phyloP scores from a whole-genome alignment of 345 rosid species.

The Trapa bicornis region DNA sequence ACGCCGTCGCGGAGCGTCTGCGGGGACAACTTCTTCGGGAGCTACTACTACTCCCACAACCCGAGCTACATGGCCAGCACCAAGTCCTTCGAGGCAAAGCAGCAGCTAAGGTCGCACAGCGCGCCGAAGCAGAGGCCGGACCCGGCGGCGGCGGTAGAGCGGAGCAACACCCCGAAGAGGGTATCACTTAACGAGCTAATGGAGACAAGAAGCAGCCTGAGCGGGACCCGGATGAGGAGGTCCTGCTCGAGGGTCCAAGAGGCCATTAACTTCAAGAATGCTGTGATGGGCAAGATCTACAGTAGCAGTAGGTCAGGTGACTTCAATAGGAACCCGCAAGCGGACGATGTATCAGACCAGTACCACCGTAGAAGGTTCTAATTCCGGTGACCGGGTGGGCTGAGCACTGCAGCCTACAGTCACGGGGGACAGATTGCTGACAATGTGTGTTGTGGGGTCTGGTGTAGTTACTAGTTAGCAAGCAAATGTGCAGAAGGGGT shows the following conservation, averaged over 20 bases:
- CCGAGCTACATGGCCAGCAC: constrained; percentile 80
- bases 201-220: constrained; percentile 75
- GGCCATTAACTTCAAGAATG: constrained; percentile 45
- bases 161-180: constrained; percentile 20
- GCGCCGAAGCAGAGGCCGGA: constrained; percentile 93
- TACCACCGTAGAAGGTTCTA: not conserved
- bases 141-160: constrained; percentile 4
- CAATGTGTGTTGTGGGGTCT: not conserved
- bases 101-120: constrained; percentile 66
- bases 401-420: not conserved
- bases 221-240: constrained; percentile 55
- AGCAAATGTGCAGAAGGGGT: no score
- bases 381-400: not conserved
- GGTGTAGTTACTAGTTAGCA: no score
- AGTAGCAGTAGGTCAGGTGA: constrained; percentile 18
- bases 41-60: constrained; percentile 17
- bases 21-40: constrained; percentile 32
- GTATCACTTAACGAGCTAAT: constrained; percentile 52
- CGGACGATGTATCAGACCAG: not conserved
- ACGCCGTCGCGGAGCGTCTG: constrained; percentile 55
- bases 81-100: constrained; percentile 51
- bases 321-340: constrained; percentile 14
- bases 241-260: constrained; percentile 33
- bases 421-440: not conserved
- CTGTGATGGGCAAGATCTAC: constrained; percentile 40